Evolutionary conservation across 78 protist species (phyloP), one percentile per base, ranked within the genome.

Genomic region (Acrasis kona): DNA sequence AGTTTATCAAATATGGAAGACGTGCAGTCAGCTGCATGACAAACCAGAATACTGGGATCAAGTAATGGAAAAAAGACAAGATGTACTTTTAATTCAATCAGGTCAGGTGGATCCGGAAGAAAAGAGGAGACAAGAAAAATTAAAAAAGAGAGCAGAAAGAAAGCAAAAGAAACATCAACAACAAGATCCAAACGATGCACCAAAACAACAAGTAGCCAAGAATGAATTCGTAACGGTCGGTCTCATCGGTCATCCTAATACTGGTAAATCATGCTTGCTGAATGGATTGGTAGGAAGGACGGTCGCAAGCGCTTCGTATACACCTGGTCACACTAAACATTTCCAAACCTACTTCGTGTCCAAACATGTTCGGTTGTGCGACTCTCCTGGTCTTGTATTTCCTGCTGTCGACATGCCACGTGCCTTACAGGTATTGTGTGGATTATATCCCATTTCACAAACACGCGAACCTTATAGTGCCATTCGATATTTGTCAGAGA

Each of bases 261-360:
- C 86, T 29, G 93, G 96, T 57, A 92, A 90, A 77, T 65, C 81
- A 19, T 67, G 84, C 29, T 36, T 91, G 12, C 67, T 92, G 39
- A 92, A 92, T 77, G 87, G 89, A 5, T 12, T 92, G 37, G 78
- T 85, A 36, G 94, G 92, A 6, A 57, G 39, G 10, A 89, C 87
- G 74, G 91, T 86, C 36, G 92, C 83, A 10, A 36, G 72, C 29
- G 30, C 67, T 30, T 40, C 75, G 1, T 64, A 84, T 31, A 90
- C 93, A 9, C 92, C 96, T 10, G 96, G 96, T 19, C 96, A 92
- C 78, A 92, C 96, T 32, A 92, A 92, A 77, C 94, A 90, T 61
- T 81, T 88, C 69, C 96, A 92, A 70, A 91, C 92, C 27, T 80
- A 84, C 38, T 31, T 41, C 19, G 42, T 92, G 12, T 39, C 10